Percentiles rank a stretch among this genome's conserved stretches.
Evolutionary conservation across 306 rosid species (phyloP).

Genomic region (Datisca glomerata): DNA sequence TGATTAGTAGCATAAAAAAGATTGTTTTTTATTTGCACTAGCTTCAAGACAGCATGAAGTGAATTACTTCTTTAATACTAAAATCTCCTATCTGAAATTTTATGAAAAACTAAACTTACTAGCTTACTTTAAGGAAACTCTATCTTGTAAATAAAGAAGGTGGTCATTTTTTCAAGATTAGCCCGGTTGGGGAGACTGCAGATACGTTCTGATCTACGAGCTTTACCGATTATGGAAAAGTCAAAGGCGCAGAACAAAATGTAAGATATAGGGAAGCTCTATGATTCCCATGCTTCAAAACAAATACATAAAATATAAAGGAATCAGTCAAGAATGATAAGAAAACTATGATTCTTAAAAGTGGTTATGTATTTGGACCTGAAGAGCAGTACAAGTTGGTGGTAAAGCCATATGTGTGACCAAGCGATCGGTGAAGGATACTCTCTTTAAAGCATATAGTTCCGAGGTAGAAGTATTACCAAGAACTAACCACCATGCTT

Average conservation of each 20-base stretch:
- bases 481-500: constrained; percentile 96
- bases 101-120: too few species aligned
- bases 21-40: background rate
- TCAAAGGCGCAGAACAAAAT: background rate
- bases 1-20: background rate
- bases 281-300: background rate
- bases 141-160: too few species aligned
- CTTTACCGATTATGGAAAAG: too few species aligned
- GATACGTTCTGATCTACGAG: too few species aligned
- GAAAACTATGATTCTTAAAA: constrained; percentile 6
- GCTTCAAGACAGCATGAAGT: too few species aligned
- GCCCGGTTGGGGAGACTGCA: background rate
- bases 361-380: constrained; percentile 34
- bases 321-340: constrained; percentile 1
- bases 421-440: constrained; percentile 63
- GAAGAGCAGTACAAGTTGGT: constrained; percentile 17
- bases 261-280: background rate
- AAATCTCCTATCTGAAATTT: too few species aligned
- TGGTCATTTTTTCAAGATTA: background rate
- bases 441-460: constrained; percentile 66
- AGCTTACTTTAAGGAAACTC: too few species aligned
- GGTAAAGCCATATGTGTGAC: constrained; percentile 79
- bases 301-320: background rate
- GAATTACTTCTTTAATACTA: too few species aligned
- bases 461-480: constrained; percentile 67